Percentiles rank a stretch among this genome's conserved stretches.
These are phyloP conservation scores for Atkinsonella hypoxylon DNA, from an alignment of 2,329 filamentous ascomycete genomes.

Conservation along the genomic window DNA sequence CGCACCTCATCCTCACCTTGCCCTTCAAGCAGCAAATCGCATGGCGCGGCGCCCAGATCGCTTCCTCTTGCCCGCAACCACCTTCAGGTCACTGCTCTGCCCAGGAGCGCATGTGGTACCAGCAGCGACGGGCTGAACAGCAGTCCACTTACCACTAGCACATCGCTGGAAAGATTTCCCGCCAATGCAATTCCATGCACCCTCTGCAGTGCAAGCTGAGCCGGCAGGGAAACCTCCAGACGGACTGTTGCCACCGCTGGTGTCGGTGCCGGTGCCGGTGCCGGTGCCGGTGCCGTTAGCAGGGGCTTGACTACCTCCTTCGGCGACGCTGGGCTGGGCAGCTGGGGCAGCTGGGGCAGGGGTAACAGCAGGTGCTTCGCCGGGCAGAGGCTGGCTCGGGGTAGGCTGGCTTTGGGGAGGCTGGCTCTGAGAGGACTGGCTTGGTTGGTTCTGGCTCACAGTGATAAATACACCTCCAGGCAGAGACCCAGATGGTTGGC, in stretches of 20 bases:
- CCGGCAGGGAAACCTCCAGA: conserved; percentile 26
- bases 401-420: conserved; percentile 9
- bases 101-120: conserved; percentile 35
- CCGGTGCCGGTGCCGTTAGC: too few relatives aligned
- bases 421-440: background rate
- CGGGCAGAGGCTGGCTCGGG: background rate
- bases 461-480: background rate
- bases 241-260: conserved; percentile 14
- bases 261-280: too few relatives aligned
- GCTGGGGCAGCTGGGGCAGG: conserved; percentile 12
- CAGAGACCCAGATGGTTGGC: background rate
- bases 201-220: conserved; percentile 34
- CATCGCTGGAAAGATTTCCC: conserved; percentile 43
- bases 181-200: conserved; percentile 41
- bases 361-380: background rate
- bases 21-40: conserved; percentile 10
- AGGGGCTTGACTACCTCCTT: conserved; percentile 10
- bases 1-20: background rate
- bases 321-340: conserved; percentile 9
- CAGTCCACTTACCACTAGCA: conserved; percentile 39
- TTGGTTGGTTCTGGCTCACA: background rate
- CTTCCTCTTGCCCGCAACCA: conserved; percentile 13
- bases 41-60: conserved; percentile 17
- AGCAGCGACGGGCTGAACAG: conserved; percentile 25
- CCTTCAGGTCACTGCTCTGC: conserved; percentile 17